Evolutionary conservation across 768 basidiomycete species (phyloP).

Genomic region (Xanthoconium purpureum): DNA sequence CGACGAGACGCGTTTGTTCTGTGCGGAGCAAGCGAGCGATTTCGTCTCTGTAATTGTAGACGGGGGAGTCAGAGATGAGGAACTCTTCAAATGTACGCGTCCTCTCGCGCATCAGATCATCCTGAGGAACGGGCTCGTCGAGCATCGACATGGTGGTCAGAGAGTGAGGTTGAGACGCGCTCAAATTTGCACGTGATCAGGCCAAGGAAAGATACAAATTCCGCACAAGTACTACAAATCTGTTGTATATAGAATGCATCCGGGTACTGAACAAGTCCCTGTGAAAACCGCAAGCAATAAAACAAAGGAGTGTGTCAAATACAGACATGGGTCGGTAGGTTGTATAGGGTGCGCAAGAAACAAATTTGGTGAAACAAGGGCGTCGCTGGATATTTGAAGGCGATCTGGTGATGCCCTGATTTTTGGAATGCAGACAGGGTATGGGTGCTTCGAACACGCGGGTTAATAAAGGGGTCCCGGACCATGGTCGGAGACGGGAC

Average conservation of each 20-base stretch:
- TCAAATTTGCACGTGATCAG: constrained; percentile 7
- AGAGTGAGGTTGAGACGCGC: constrained; percentile 6
- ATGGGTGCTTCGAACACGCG: background rate
- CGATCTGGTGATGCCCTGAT: constrained; percentile 7
- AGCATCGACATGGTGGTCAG: constrained; percentile 32
- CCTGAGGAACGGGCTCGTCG: constrained; percentile 58
- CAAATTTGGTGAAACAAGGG: background rate
- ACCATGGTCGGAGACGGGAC: background rate
- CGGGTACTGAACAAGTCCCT: constrained; percentile 1
- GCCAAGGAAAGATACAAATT: background rate
- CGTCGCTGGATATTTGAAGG: background rate
- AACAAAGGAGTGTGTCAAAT: constrained; percentile 6
- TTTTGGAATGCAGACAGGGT: constrained; percentile 8
- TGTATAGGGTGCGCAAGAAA: constrained; percentile 5
- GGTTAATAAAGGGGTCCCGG: constrained; percentile 2
- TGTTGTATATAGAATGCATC: constrained; percentile 7
- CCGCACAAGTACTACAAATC: constrained; percentile 5
- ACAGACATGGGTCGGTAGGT: constrained; percentile 6
- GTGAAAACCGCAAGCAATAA: background rate
- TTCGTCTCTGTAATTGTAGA: constrained; percentile 83
- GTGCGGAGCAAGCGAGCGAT: constrained; percentile 78
- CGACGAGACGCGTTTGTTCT: constrained; percentile 83
- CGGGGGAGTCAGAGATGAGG: constrained; percentile 59
- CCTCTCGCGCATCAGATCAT: constrained; percentile 74
- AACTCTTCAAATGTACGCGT: constrained; percentile 83